phyloP scores from a whole-genome alignment of 129 eudicot genomes.

The Centella asiatica region DNA sequence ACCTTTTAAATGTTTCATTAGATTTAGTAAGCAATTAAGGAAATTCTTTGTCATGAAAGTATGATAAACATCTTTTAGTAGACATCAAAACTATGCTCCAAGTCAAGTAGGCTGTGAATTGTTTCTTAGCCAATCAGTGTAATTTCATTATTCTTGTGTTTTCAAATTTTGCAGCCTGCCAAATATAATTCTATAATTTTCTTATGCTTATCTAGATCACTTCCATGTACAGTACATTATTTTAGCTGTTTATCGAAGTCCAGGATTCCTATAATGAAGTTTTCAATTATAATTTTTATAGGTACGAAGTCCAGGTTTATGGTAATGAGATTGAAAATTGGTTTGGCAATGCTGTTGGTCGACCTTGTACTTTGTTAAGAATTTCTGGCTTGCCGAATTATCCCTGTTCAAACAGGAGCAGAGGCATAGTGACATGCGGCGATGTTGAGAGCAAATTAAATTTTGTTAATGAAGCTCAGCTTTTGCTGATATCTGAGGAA shows the following conservation, averaged over 20 bases:
- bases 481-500: constrained; percentile 76
- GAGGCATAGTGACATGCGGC: constrained; percentile 37
- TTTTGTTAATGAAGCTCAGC: constrained; percentile 88
- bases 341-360: constrained; percentile 85
- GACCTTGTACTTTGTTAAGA: constrained; percentile 72
- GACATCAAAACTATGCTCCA: too few species aligned
- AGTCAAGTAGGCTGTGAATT: too few species aligned
- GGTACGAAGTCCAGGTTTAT: constrained; percentile 66
- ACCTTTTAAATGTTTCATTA: too few species aligned
- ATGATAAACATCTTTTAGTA: too few species aligned
- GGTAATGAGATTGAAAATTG: constrained; percentile 52
- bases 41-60: too few species aligned
- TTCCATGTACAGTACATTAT: too few species aligned
- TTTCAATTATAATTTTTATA: constrained; percentile 12
- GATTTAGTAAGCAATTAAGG: too few species aligned
- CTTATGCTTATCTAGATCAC: too few species aligned
- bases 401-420: constrained; percentile 22
- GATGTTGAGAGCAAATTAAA: constrained; percentile 49
- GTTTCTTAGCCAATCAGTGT: too few species aligned
- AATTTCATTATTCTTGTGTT: too few species aligned
- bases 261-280: neutral
- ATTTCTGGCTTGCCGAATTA: constrained; percentile 29
- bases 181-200: too few species aligned
- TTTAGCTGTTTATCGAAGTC: neutral
- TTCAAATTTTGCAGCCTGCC: neutral